Evolutionary conservation across 139 green algal genomes (phyloP), one percentile per base, ranked within the genome.

Genomic region (Ulvella scutata): DNA sequence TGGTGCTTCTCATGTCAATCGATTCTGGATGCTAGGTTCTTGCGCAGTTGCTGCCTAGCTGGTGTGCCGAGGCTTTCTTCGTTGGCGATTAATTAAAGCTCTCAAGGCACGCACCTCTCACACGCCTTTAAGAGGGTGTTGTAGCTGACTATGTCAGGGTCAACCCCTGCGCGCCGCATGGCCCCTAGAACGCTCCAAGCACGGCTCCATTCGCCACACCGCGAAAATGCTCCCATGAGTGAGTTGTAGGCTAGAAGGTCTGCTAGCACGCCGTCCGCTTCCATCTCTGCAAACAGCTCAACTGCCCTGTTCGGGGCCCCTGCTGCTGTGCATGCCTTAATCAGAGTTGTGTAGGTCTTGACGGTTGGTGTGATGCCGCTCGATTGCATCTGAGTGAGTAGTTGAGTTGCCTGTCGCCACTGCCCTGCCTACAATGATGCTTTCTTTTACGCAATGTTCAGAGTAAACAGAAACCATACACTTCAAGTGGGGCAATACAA

Each of bases 321-420:
- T 26, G 51, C 51, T 26, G 51, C 51, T 29, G 51, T 67, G 51
- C 51, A 92, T 0, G 89, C 88, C 23, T 78, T 87, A 77, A 96
- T 93, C 3, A 96, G 83, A 3, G 87, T 87, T 2, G 87, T 93
- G 84, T 92, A 96, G 0, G 92, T 95, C 36, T 96, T 90, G 10
- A 92, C 84, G 73, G 96, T 90, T 4, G 92, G 91, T 17, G 80
- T 75, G 77, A 88, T 94, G 36, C 88, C 84, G 3, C 83, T 76
- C 13, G 77, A 35, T 17, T 76, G 74, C 90, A 96, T 96, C 75
- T 88, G 78, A 62, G 89, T 85, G 75, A 96, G 90, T 72, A 92
- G 74, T 67, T 92, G 84, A 2, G 67, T 75, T 0, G 91, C 92
- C 38, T 85, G 82, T 73, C 90, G 78, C 88, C 90, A 95, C 78